phyloP scores from a whole-genome alignment of 1,284 basidiomycete genomes.

The Sanguinoderma infundibulare region DNA sequence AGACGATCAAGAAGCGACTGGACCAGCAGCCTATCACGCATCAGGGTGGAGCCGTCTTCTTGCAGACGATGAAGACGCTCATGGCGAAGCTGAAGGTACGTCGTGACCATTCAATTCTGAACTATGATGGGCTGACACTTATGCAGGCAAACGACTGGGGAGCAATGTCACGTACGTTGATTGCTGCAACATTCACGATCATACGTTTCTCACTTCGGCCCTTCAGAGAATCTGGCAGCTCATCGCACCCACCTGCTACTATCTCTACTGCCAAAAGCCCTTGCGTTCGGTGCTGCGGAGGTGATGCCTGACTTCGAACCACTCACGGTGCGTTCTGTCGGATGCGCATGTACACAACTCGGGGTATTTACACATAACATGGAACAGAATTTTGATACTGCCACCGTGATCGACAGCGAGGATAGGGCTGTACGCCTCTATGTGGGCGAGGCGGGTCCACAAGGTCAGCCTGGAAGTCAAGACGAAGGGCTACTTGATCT shows the following conservation, averaged over 20 bases:
- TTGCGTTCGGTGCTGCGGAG: conserved; percentile 52
- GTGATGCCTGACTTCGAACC: conserved; percentile 49
- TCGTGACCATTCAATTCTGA: neutral
- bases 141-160: conserved; percentile 66
- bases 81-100: conserved; percentile 70
- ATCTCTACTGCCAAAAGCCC: conserved; percentile 46
- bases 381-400: conserved; percentile 54
- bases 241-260: conserved; percentile 54
- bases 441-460: conserved; percentile 30
- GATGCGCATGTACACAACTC: no score
- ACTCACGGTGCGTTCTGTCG: conserved; percentile 47
- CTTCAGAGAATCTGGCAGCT: conserved; percentile 61
- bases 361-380: no score
- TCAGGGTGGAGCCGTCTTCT: conserved; percentile 53
- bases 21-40: conserved; percentile 55
- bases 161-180: conserved; percentile 55
- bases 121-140: no score
- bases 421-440: conserved; percentile 44
- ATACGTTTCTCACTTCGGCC: neutral
- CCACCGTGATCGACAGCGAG: conserved; percentile 39
- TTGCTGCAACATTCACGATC: neutral
- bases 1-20: conserved; percentile 47
- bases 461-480: conserved; percentile 24
- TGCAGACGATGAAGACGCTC: conserved; percentile 61
- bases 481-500: conserved; percentile 38